Evolutionary conservation across 176 grass and related monocot species (phyloP), one percentile per base, ranked within the genome.

Genomic region (Cocos nucifera): DNA sequence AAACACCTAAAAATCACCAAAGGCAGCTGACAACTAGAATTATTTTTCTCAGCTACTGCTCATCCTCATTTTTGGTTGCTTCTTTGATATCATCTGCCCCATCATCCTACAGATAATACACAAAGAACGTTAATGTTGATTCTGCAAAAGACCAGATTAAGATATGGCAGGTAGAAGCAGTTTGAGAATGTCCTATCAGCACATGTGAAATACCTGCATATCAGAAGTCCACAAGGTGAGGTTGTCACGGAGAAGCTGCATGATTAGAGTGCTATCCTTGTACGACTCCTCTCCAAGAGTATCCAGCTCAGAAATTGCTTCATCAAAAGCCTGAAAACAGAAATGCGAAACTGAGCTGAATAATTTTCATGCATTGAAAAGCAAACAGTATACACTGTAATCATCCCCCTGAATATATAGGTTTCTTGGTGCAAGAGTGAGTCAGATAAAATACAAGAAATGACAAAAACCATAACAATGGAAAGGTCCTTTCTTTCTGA

Each of bases 71-170:
- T 67, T 93, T 92, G 76, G 22, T 85, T 44, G 85, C 64, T 69
- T 98, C 88, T 78, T 78, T 89, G 81, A 89, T 93, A 74, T 93
- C 94, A 50, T 93, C 88, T 3, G 71, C 70, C 6, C 73, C 88
- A 51, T 98, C 94, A 16, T 98, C 94, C 94, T 98, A 61, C 57
- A 64, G 4, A 79, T 57, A 66, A 62, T 1, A 56, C 18, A 44
- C 35, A 10, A 12, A 44, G 12, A 9, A 12, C 9, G 12, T 44
- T 44, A 44, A 44, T 44, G 0, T 14, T 12, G 2, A 44, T 44
- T 44, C 35, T 8, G 12, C 8, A 10, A 9, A 44, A 12, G 35
- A 44, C 10, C 32, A 44, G 35, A 44, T 9, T 3, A 44, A 44
- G 10, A 44, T 44, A 44, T 44, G 8, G 35, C 35, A 44, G 35